Evolutionary conservation across 306 rosid genomes (phyloP), one percentile per base, ranked within the genome.

Genomic region (Echinosophora koreensis): DNA sequence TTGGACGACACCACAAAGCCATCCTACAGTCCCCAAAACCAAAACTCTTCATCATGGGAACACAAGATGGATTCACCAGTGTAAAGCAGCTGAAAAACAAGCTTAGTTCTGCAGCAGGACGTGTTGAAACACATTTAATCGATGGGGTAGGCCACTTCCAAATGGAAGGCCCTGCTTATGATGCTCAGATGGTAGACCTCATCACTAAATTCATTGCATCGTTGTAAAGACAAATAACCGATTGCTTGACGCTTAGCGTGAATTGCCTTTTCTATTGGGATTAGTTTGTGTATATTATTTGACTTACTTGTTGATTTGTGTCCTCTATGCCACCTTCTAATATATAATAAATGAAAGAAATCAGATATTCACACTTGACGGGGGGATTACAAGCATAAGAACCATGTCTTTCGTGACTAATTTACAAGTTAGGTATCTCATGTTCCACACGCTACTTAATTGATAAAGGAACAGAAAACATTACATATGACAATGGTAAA

Each of bases 101-200:
- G 96, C 85, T 96, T 52, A 80, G 51, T 15, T 80, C 90, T 38
- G 97, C 98, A 0, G 84, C 77, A 0, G 99, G 99, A 10, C 94
- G 86, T 0, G 86, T 68, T 0, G 96, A 91, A 73, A 88, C 84
- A 2, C 90, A 88, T 74, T 82, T 96, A 15, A 84, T 96, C 22
- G 98, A 91, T 74, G 99, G 98, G 15, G 90, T 58, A 17, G 65
- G 98, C 49, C 98, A 92, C 59, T 96, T 96, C 79, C 93, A 92
- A 77, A 92, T 96, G 99, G 99, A 92, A 86, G 99, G 97, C 18
- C 91, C 97, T 38, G 88, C 39, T 57, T 91, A 78, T 70, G 98
- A 96, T 79, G 85, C 89, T 73, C 84, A 88, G 58, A 92, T 92
- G 97, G 93, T 89, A 66, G 85, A 89, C 87, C 89, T 85, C 73